These are phyloP conservation scores for Penicillium atrosanguineum DNA, from an alignment of 495 filamentous ascomycete species.

Conservation along the genomic window DNA sequence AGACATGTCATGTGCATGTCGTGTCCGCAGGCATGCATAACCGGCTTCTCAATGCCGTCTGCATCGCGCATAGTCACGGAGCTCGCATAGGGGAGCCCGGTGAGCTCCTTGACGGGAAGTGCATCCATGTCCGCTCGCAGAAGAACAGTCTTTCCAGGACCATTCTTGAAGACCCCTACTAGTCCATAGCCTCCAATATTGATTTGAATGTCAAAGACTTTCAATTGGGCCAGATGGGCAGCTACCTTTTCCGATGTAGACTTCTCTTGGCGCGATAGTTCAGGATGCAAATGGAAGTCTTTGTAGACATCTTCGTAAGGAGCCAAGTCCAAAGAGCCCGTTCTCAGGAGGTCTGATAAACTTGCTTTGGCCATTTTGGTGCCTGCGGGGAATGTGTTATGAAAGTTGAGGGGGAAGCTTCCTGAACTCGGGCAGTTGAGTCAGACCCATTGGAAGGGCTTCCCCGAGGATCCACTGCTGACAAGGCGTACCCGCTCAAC, in stretches of 20 bases:
- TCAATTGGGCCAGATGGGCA: conserved; percentile 27
- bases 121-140: conserved; percentile 56
- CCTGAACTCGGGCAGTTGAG: neutral
- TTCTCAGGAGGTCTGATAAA: conserved; percentile 24
- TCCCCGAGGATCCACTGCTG: neutral
- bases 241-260: conserved; percentile 44
- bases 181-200: conserved; percentile 51
- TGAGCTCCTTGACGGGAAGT: conserved; percentile 51
- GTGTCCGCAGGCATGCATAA: conserved; percentile 58
- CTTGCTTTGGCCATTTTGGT: conserved; percentile 22
- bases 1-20: conserved; percentile 58
- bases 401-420: neutral
- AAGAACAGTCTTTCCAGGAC: conserved; percentile 47
- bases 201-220: conserved; percentile 39
- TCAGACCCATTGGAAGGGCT: neutral
- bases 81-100: conserved; percentile 49
- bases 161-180: conserved; percentile 45
- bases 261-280: conserved; percentile 54
- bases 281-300: conserved; percentile 54
- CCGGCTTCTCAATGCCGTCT: conserved; percentile 43
- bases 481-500: neutral
- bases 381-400: neutral
- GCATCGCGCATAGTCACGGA: conserved; percentile 39
- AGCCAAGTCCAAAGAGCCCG: conserved; percentile 22
- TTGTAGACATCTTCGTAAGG: conserved; percentile 55